Percentiles rank a stretch among this genome's conserved stretches.
These are phyloP conservation scores for Monosporascus sp. DNA, from an alignment of 2,329 filamentous ascomycete species.

Conservation along the genomic window DNA sequence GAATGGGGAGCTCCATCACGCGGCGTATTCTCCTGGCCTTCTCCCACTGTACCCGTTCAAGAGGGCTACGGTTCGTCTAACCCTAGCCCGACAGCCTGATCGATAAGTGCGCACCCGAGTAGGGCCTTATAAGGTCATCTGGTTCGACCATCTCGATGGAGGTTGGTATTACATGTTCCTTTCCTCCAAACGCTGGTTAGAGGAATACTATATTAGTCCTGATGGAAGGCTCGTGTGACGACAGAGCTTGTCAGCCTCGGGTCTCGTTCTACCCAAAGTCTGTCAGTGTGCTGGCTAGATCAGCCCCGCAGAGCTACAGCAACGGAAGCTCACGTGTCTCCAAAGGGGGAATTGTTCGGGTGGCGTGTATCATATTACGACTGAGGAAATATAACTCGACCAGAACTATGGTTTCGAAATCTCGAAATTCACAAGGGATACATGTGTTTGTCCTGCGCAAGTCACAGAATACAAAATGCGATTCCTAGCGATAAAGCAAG, in stretches of 20 bases:
- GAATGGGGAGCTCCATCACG: background rate
- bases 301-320: background rate
- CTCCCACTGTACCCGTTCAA: background rate
- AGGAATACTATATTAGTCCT: background rate
- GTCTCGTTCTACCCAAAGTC: too few relatives aligned
- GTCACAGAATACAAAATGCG: too few relatives aligned
- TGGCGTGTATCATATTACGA: too few relatives aligned
- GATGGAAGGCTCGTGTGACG: background rate
- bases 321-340: too few relatives aligned
- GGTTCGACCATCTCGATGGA: background rate
- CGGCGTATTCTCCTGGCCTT: background rate
- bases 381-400: too few relatives aligned
- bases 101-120: background rate
- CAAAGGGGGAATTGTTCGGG: too few relatives aligned
- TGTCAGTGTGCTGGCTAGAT: background rate
- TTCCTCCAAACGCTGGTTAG: background rate
- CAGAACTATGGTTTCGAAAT: too few relatives aligned
- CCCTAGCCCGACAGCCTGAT: too few relatives aligned
- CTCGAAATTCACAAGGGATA: too few relatives aligned
- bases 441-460: too few relatives aligned
- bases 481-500: too few relatives aligned
- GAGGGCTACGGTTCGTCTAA: background rate
- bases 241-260: background rate
- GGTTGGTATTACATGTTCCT: background rate
- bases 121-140: background rate